phyloP scores from a whole-genome alignment of 768 basidiomycete species.

The Panaeolus cyanescens region DNA sequence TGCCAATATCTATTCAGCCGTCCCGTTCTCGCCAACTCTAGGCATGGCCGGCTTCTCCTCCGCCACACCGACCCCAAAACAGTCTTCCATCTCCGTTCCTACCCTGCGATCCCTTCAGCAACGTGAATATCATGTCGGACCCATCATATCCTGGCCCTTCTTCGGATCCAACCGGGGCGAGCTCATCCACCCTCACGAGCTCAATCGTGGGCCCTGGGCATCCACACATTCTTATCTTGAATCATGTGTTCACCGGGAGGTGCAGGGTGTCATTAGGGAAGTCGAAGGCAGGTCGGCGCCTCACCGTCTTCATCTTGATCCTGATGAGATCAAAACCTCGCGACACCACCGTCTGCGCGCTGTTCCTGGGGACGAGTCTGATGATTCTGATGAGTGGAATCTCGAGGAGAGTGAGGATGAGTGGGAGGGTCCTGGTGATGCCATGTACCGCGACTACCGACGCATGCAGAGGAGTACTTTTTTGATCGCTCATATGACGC shows the following conservation, averaged over 20 bases:
- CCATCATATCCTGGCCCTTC: slow-evolving; percentile 90
- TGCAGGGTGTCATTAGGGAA: slow-evolving; percentile 71
- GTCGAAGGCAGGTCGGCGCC: slow-evolving; percentile 77
- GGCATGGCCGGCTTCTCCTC: slow-evolving; percentile 35
- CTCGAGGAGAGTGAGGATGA: slow-evolving; percentile 80
- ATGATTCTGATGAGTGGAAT: slow-evolving; percentile 80
- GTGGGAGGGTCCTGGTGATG: slow-evolving; percentile 76
- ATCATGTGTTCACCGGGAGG: slow-evolving; percentile 73
- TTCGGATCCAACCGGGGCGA: slow-evolving; percentile 85
- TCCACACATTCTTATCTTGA: slow-evolving; percentile 59
- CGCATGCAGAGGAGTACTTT: slow-evolving; percentile 81
- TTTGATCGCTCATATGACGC: slow-evolving; percentile 66
- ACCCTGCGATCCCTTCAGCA: slow-evolving; percentile 16
- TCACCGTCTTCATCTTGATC: slow-evolving; percentile 79
- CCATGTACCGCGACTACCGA: slow-evolving; percentile 82
- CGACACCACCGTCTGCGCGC: slow-evolving; percentile 69
- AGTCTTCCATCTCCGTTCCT: slow-evolving; percentile 19
- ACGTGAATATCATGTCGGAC: slow-evolving; percentile 62
- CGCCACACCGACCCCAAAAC: slow-evolving; percentile 20
- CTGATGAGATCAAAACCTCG: slow-evolving; percentile 71
- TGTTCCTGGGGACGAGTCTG: slow-evolving; percentile 72
- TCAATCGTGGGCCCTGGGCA: slow-evolving; percentile 82
- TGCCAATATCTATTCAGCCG: slow-evolving; percentile 39
- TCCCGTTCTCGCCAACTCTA: slow-evolving; percentile 46
- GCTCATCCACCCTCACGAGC: slow-evolving; percentile 62